Evolutionary conservation across 768 basidiomycete species (phyloP), one percentile per base, ranked within the genome.

Genomic region (Ramaria sp.): DNA sequence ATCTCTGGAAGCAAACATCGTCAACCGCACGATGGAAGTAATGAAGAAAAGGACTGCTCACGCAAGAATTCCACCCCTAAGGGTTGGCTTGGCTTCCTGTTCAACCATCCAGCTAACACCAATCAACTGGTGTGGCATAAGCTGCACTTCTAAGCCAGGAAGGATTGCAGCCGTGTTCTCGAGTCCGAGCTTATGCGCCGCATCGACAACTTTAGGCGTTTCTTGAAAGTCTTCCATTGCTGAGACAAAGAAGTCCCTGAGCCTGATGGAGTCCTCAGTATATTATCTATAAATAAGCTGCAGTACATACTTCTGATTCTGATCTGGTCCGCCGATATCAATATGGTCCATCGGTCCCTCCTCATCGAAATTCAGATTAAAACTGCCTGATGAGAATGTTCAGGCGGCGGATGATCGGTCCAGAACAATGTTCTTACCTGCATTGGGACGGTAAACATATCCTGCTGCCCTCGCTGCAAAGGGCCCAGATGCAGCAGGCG

Each of bases 21-120:
- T 33, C 34, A n/a, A n/a, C n/a, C 27, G 19, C 46, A 30, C 34
- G 51, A 22, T 41, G 43, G 33, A 63, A 17, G 10, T 12, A 7
- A 15, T n/a, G 24, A 20, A 22, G 9, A 34, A 22, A 31, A 37
- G 19, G 45, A 37, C 31, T 11, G 72, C 75, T 65, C 57, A 71
- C 73, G 83, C 85, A 33, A 86, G 70, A 47, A 86, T 84, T 15
- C 85, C 84, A 12, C 85, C 84, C 62, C 69, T 77, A 59, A 62
- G 60, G 13, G 61, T 59, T 37, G 34, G 13, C 24, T 75, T 70
- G 20, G 66, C 70, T 63, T 86, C 85, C 64, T 82, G 80, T 15
- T 81, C 73, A 0, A 85, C 57, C 87, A 91, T 88, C 84, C 87
- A 91, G 38, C 78, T 77, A 17, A 91, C 87, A 0, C 89, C 88